Conservation (phyloP, 2,329 filamentous ascomycete genomes). For the Ambrosiella beaveri region DNA sequence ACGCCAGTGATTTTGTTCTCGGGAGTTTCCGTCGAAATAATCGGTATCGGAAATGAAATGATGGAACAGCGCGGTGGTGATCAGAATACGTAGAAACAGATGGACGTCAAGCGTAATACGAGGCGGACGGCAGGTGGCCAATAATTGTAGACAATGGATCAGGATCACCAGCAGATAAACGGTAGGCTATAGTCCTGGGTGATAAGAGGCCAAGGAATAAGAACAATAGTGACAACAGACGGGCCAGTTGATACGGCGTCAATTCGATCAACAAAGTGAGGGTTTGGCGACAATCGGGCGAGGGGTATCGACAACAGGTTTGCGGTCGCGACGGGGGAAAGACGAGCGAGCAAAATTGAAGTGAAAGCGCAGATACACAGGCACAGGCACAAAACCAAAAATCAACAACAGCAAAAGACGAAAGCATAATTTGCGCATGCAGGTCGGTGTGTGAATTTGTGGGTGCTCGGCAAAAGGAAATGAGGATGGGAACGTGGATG, state of each 20-base stretch:
- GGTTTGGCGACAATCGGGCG: background rate
- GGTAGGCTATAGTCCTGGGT: background rate
- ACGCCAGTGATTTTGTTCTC: background rate
- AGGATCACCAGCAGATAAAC: background rate
- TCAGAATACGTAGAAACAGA: background rate
- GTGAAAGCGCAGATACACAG: background rate
- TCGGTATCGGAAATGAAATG: background rate
- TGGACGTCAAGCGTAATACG: background rate
- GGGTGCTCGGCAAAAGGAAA: conserved; percentile 9
- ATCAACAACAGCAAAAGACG: background rate
- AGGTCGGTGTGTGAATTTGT: background rate
- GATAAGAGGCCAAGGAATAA: background rate
- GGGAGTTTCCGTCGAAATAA: background rate
- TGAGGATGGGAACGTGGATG: conserved; percentile 8
- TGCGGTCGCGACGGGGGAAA: conserved; percentile 2
- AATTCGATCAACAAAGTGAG: background rate
- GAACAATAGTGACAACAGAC: background rate
- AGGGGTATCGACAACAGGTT: background rate
- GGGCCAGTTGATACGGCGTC: background rate
- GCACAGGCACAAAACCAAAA: background rate
- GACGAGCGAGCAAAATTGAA: background rate
- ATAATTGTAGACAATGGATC: background rate
- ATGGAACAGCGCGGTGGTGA: background rate
- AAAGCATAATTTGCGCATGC: background rate
- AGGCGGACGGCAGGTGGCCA: background rate